Percentiles rank a stretch among this genome's conserved stretches.
Evolutionary conservation across 805 yeast genomes (phyloP).

Genomic region (Candida gorgasii): DNA sequence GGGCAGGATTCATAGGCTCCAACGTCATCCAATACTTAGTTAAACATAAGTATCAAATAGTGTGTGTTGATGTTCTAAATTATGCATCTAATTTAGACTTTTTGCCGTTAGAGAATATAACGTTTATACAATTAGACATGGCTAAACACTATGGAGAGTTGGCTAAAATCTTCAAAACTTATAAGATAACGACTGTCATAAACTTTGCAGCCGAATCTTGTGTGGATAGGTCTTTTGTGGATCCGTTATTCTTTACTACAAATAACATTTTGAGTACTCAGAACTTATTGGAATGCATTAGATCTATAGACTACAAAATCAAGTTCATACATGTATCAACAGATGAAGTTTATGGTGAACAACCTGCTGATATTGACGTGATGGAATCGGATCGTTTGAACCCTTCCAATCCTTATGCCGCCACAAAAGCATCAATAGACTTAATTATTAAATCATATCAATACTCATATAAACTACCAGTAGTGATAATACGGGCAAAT

Average conservation of each 20-base stretch:
- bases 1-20: constrained; percentile 59
- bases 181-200: constrained; percentile 29
- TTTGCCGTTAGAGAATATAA: constrained; percentile 20
- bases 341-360: constrained; percentile 61
- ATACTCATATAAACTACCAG: constrained; percentile 43
- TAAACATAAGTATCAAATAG: constrained; percentile 28
- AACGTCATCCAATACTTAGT: constrained; percentile 43
- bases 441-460: constrained; percentile 47
- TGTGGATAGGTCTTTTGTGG: constrained; percentile 51
- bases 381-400: constrained; percentile 38
- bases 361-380: constrained; percentile 17
- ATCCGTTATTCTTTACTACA: constrained; percentile 43
- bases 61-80: constrained; percentile 48
- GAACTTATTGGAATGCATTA: constrained; percentile 44
- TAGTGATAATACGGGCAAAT: constrained; percentile 46
- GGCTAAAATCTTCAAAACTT: constrained; percentile 14
- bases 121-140: constrained; percentile 36
- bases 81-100: constrained; percentile 39
- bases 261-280: constrained; percentile 52
- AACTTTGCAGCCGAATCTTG: constrained; percentile 58
- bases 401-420: constrained; percentile 60
- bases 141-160: constrained; percentile 25
- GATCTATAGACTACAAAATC: constrained; percentile 16
- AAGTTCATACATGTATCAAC: constrained; percentile 52
- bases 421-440: constrained; percentile 56